phyloP scores from a whole-genome alignment of 2,329 filamentous ascomycete genomes.

The Apiospora hydei region DNA sequence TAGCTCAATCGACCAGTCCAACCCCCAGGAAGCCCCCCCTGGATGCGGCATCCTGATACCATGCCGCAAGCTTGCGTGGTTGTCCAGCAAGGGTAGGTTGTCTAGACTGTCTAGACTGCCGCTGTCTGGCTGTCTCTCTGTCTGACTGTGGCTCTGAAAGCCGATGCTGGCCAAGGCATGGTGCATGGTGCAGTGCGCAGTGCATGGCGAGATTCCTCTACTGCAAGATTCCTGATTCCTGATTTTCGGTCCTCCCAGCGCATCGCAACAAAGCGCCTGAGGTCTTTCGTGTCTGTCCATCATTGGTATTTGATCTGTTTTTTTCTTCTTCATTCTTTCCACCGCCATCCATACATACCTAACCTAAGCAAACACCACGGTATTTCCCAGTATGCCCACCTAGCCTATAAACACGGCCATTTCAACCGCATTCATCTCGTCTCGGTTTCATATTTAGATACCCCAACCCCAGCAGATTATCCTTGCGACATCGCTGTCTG shows the following conservation, averaged over 20 bases:
- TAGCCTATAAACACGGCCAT: background rate
- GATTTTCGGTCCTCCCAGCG: background rate
- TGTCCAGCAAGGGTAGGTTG: background rate
- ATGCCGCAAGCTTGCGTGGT: background rate
- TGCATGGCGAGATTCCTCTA: constrained; percentile 7
- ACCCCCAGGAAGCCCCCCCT: background rate
- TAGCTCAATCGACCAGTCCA: background rate
- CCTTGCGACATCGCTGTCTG: background rate
- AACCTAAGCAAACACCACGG: background rate
- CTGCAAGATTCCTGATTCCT: background rate
- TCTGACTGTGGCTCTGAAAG: background rate
- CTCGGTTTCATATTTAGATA: constrained; percentile 5
- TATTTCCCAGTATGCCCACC: background rate
- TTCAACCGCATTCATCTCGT: background rate
- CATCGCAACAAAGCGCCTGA: constrained; percentile 4
- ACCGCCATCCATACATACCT: background rate
- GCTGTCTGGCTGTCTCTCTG: background rate
- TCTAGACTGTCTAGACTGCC: background rate
- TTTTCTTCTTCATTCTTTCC: background rate
- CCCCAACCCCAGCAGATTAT: background rate
- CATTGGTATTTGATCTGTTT: background rate
- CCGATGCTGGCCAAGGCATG: constrained; percentile 1
- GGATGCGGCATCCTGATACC: background rate
- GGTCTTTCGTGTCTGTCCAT: background rate
- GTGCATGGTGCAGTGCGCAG: background rate